Evolutionary conservation across 495 filamentous ascomycete species (phyloP), one percentile per base, ranked within the genome.

Genomic region (Amniculicola lignicola): DNA sequence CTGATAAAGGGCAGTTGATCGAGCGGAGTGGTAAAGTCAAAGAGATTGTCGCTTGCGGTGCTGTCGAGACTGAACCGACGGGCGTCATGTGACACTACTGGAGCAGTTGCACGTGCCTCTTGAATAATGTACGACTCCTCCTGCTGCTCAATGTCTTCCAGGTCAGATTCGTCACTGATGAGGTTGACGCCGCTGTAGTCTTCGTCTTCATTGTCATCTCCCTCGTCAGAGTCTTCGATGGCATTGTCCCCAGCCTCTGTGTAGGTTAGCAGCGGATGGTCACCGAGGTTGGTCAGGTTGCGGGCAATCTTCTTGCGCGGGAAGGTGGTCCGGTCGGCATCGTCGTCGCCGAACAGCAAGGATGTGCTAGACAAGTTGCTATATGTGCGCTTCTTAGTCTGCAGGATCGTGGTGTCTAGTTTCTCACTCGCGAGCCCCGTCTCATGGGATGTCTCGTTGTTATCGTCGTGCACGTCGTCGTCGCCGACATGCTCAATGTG

Each of bases 141-240:
- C 43, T 62, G 36, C 35, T 59, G 19, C 77, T 93, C 87, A 61
- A 80, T 73, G 70, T 82, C 31, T 76, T 92, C 87, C 61, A 80
- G 73, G 70, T 82, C 81, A 64, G 82, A 78, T 60, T 89, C 86
- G 44, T 90, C 88, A 50, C 80, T 85, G 54, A 94, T 85, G 31
- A 87, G 80, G 59, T 90, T 84, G 28, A 92, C 83, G 15, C 77
- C 87, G 12, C 82, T 83, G 65, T 87, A 86, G 39, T 77, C 79
- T 49, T 85, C 83, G 51, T 90, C 83, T 54, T 86, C 81, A 22
- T 31, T 43, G 10, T 35, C 44, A n/a, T 44, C 15, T 14, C 54
- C 62, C n/a, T 64, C 64, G 43, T 61, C 50, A 56, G 64, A 66
- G 70, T 75, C 69, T 59, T 70, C 51, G 71, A 73, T 56, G 68